These are phyloP conservation scores for Thermomyces lanuginosus DNA, from an alignment of 2,329 filamentous ascomycete species.

Conservation along the genomic window DNA sequence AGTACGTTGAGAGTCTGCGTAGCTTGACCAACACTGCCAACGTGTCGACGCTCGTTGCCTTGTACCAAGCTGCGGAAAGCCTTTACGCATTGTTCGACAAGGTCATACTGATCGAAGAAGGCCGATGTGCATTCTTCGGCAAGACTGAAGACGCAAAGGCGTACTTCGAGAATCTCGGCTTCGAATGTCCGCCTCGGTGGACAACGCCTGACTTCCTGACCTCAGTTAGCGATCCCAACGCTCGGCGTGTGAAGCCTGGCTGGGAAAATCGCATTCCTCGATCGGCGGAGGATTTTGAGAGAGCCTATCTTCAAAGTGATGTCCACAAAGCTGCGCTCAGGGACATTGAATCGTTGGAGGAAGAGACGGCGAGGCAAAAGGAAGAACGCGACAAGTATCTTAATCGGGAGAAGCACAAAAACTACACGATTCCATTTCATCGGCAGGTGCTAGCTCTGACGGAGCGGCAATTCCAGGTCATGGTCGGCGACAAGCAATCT, in stretches of 20 bases:
- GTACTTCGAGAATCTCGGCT: constrained; percentile 58
- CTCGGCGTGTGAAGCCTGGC: constrained; percentile 39
- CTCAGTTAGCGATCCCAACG: constrained; percentile 49
- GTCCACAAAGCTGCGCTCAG: constrained; percentile 26
- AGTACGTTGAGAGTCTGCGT: constrained; percentile 53
- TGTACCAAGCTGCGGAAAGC: constrained; percentile 49
- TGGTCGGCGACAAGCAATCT: constrained; percentile 37
- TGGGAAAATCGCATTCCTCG: constrained; percentile 42
- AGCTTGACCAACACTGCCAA: constrained; percentile 47
- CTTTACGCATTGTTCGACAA: constrained; percentile 48
- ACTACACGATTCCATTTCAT: constrained; percentile 33
- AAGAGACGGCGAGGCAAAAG: constrained; percentile 26
- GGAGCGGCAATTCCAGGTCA: constrained; percentile 38
- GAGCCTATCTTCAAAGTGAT: constrained; percentile 34
- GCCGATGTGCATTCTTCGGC: constrained; percentile 58
- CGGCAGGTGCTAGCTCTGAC: constrained; percentile 27
- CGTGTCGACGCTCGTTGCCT: constrained; percentile 48
- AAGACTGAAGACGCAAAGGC: constrained; percentile 43
- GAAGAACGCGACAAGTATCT: constrained; percentile 25
- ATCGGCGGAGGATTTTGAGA: constrained; percentile 39
- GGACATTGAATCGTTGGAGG: constrained; percentile 40
- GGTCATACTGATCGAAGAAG: constrained; percentile 49
- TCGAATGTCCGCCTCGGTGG: constrained; percentile 53
- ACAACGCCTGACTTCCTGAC: constrained; percentile 65
- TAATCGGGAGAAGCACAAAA: constrained; percentile 31